A percentile compares a stretch with the other conserved stretches of the same genome.
Evolutionary conservation across 78 protist species (phyloP).

Genomic region (Dictyostelium citrinum): DNA sequence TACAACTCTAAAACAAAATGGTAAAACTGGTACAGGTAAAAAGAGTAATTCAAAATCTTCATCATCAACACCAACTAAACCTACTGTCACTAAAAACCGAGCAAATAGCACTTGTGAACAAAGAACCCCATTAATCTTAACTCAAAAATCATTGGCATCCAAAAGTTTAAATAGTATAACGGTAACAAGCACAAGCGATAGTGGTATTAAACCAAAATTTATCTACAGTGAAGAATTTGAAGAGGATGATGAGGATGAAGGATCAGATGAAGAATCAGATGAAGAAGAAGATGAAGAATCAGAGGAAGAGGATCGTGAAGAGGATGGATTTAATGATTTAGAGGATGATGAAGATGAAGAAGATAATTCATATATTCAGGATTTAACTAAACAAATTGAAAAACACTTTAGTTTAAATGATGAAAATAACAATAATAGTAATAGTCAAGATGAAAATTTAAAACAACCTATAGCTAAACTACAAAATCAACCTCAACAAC

Average conservation of each 20-base stretch:
- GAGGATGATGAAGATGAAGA: not conserved
- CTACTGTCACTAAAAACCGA: not conserved
- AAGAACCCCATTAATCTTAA: not conserved
- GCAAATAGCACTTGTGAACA: constrained; percentile 15
- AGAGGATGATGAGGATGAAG: constrained; percentile 23
- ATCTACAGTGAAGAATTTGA: not conserved
- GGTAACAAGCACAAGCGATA: not conserved
- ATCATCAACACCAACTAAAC: not conserved
- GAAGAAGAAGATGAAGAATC: not conserved
- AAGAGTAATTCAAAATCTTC: not conserved
- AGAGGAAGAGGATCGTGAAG: not conserved
- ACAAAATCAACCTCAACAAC: not conserved
- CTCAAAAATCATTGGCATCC: not conserved
- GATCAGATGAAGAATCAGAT: not conserved
- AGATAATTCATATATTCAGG: not conserved
- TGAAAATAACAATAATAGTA: not conserved
- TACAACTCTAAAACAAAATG: too few species aligned
- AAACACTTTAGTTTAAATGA: not conserved
- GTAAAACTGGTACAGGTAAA: not conserved
- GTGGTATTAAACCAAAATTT: not conserved
- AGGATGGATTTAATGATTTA: not conserved
- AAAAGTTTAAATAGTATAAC: not conserved
- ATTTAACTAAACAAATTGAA: not conserved
- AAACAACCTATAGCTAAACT: not conserved
- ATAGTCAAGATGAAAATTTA: not conserved